phyloP scores from a whole-genome alignment of 176 grass and related monocot genomes.

The Hordeum vulgare region MorexV3_pseudomolecules_assembly NC_058524.1:155471588-155472087 shows the following conservation, averaged over 20 bases:
- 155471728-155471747: conserved; percentile 56
- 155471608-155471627: background rate
- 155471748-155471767: conserved; percentile 54
- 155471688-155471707: conserved; percentile 29
- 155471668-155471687: conserved; percentile 9
- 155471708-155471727: conserved; percentile 51
- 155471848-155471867: conserved; percentile 43
- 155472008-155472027: conserved; percentile 53
- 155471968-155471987: conserved; percentile 21
- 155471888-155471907: conserved; percentile 17
- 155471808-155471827: conserved; percentile 62
- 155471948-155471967: background rate
- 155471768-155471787: conserved; percentile 46
- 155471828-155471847: conserved; percentile 38
- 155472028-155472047: conserved; percentile 69
- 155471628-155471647: background rate
- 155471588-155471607: background rate
- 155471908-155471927: too few species aligned
- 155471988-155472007: conserved; percentile 4
- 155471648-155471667: background rate
- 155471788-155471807: conserved; percentile 43
- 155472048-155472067: conserved; percentile 59
- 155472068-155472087: conserved; percentile 73
- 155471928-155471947: background rate
- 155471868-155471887: conserved; percentile 40